A percentile compares a stretch with the other conserved stretches of the same genome.
These are phyloP conservation scores for Solioccasus polychromus DNA, from an alignment of 768 basidiomycete genomes.

Conservation along the genomic window DNA sequence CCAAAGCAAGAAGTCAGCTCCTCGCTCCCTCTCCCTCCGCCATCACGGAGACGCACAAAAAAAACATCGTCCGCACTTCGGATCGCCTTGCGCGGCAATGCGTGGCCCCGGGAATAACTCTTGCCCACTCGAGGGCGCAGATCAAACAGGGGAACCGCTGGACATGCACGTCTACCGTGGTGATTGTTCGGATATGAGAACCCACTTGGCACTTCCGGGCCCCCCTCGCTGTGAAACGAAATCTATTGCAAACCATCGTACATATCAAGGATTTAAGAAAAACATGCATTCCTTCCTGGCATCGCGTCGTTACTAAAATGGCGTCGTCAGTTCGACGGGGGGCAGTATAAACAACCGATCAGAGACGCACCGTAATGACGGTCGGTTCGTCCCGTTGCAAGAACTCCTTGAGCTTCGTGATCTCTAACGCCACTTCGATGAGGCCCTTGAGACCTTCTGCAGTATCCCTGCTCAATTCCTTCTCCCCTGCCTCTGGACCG, in stretches of 20 bases:
- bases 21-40: no score
- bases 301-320: slow-evolving; percentile 14
- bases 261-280: slow-evolving; percentile 8
- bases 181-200: slow-evolving; percentile 11
- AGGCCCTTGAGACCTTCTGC: slow-evolving; percentile 90
- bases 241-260: slow-evolving; percentile 18
- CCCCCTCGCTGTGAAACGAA: neutral
- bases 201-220: no score
- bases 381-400: slow-evolving; percentile 88
- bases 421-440: slow-evolving; percentile 89
- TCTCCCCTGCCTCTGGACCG: slow-evolving; percentile 61
- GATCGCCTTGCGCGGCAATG: no score
- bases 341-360: neutral
- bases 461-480: slow-evolving; percentile 70
- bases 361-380: slow-evolving; percentile 81
- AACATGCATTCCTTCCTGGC: neutral
- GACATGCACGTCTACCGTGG: neutral
- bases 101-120: no score
- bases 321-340: slow-evolving; percentile 2
- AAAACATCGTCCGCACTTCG: no score
- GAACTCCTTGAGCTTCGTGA: slow-evolving; percentile 83
- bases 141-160: neutral
- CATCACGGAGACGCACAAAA: no score
- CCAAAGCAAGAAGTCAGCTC: no score
- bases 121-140: neutral